A percentile compares a stretch with the other conserved stretches of the same genome.
These are phyloP conservation scores for Cytospora leucostoma DNA, from an alignment of 2,329 filamentous ascomycete species.

Conservation along the genomic window DNA sequence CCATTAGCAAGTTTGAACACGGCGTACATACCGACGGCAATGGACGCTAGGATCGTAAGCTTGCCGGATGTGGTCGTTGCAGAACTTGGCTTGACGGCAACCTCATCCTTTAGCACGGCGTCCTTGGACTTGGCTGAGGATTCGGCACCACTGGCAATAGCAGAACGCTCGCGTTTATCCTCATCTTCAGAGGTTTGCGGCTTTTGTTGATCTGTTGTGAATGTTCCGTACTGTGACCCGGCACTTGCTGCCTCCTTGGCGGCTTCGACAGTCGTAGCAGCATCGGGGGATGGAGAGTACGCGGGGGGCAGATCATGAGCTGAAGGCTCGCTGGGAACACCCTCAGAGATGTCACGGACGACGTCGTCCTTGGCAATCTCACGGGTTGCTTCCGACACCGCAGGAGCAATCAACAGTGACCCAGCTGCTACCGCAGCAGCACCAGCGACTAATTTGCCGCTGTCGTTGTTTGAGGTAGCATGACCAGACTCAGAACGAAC, in stretches of 20 bases:
- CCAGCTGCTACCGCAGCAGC: slow-evolving; percentile 12
- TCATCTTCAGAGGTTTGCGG: slow-evolving; percentile 16
- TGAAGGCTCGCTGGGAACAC: slow-evolving; percentile 27
- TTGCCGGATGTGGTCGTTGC: slow-evolving; percentile 28
- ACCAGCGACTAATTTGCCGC: neutral
- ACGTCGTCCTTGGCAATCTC: slow-evolving; percentile 6
- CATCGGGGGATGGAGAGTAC: slow-evolving; percentile 21
- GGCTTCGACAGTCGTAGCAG: slow-evolving; percentile 27
- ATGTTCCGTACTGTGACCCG: slow-evolving; percentile 29
- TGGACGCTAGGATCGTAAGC: slow-evolving; percentile 29
- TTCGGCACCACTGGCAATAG: slow-evolving; percentile 22
- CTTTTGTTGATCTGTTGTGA: slow-evolving; percentile 26
- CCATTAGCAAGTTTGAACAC: slow-evolving; percentile 30
- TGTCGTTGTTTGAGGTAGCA: neutral
- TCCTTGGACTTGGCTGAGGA: slow-evolving; percentile 29
- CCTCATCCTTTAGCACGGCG: slow-evolving; percentile 28
- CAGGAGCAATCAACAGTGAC: slow-evolving; percentile 11
- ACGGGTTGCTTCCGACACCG: slow-evolving; percentile 4
- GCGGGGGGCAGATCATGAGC: slow-evolving; percentile 27
- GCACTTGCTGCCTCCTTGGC: slow-evolving; percentile 24
- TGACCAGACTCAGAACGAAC: neutral
- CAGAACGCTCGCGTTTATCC: slow-evolving; percentile 26
- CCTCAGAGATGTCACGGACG: slow-evolving; percentile 20
- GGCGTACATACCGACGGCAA: slow-evolving; percentile 28
- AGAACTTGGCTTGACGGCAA: slow-evolving; percentile 21